Evolutionary conservation across 2,329 filamentous ascomycete species (phyloP), one percentile per base, ranked within the genome.

Genomic region (Lasiodiplodia citricola): DNA sequence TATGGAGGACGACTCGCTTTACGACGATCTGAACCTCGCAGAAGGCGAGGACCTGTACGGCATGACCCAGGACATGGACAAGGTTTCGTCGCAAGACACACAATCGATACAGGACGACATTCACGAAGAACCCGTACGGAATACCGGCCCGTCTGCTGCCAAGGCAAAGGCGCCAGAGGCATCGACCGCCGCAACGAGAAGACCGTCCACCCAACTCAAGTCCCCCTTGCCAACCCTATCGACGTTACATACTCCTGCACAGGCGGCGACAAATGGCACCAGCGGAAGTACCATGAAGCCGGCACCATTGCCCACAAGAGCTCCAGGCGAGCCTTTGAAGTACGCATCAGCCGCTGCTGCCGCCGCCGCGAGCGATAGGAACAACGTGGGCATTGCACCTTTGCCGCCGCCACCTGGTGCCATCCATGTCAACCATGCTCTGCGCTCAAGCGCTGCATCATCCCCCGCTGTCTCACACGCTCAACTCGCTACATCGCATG

Each of bases 331-430:
- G 79, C 93, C 92, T 1, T 85, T 99, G 73, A 98, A 98, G 81
- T 99, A 99, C 78, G 96, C 96, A 55, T 98, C 96, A 47, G 96
- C 96, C 0, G 96, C 96, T 0, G 96, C 96, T 0, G 96, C 96
- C 0, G 96, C 95, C 0, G 95, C 96, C 0, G 93, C 94, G 56
- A 94, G 89, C 79, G 94, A 97, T 81, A 94, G 93, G 83, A 95
- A 91, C 77, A 87, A 87, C 66, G 91, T 98, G 37, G 96, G 96
- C 31, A 97, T 99, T 76, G 91, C 95, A 69, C 96, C 96, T 51
- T 85, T 98, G 76, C 96, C 96, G 67, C 95, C 96, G 71, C 96
- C 96, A 75, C 94, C 94, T 35, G 91, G 92, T 66, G 80, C 82
- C 37, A 66, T 74, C 88, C 86, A 70, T 80, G 58, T 51, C 25